Evolutionary conservation across 768 basidiomycete genomes (phyloP).

Genomic region (Leccinellum albellum): DNA sequence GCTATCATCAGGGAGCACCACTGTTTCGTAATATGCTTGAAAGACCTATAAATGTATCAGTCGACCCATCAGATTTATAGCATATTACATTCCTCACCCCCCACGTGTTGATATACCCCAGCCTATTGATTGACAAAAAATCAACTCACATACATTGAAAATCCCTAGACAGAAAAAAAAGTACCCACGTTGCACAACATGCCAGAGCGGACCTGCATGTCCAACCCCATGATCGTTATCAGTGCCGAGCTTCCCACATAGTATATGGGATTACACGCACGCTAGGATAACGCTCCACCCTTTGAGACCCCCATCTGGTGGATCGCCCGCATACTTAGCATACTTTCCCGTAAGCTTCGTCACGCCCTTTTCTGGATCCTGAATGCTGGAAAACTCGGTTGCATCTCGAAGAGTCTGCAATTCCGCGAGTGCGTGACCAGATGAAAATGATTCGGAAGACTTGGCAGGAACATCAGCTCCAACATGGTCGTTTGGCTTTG

Average conservation of each 20-base stretch:
- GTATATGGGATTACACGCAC: slow-evolving; percentile 9
- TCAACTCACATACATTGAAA: background rate
- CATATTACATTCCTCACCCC: too few species aligned
- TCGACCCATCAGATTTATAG: too few species aligned
- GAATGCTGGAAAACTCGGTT: background rate
- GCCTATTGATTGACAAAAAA: slow-evolving; percentile 30
- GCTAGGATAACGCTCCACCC: slow-evolving; percentile 30
- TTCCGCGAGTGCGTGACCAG: background rate
- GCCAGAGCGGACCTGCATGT: slow-evolving; percentile 18
- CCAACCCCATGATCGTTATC: background rate
- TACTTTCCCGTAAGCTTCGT: slow-evolving; percentile 7
- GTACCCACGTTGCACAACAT: slow-evolving; percentile 39
- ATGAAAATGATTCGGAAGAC: background rate
- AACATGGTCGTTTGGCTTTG: background rate
- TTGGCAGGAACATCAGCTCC: background rate
- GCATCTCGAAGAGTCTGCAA: slow-evolving; percentile 7
- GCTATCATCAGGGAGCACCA: too few species aligned
- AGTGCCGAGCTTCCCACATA: background rate
- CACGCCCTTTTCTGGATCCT: slow-evolving; percentile 4
- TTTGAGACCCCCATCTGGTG: slow-evolving; percentile 31
- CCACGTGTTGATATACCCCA: slow-evolving; percentile 67
- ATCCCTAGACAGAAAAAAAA: background rate
- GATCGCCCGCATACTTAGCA: slow-evolving; percentile 16
- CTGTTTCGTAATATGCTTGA: too few species aligned
- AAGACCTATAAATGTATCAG: too few species aligned